A percentile compares a stretch with the other conserved stretches of the same genome.
phyloP scores from a whole-genome alignment of 371 early-diverging fungal species.

The Mucor irregularis region DNA sequence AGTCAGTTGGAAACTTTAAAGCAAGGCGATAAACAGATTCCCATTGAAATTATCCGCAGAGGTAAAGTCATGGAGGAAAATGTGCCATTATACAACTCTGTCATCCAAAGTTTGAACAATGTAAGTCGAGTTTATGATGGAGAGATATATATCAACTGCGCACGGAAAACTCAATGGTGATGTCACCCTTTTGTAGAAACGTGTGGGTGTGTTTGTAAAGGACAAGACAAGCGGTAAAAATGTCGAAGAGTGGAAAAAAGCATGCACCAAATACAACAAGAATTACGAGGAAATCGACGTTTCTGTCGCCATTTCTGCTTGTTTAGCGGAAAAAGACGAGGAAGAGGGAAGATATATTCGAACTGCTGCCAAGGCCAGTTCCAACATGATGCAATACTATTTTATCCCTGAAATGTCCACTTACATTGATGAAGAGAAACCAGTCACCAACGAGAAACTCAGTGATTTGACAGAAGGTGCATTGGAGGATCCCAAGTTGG shows the following conservation, averaged over 20 bases:
- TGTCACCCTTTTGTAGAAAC: conserved; percentile 44
- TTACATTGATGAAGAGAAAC: conserved; percentile 86
- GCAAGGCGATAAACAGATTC: conserved; percentile 56
- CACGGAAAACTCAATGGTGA: neutral
- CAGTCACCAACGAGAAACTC: conserved; percentile 87
- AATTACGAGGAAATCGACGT: conserved; percentile 74
- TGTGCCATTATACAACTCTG: conserved; percentile 54
- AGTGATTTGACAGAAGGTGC: conserved; percentile 74
- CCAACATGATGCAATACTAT: conserved; percentile 80
- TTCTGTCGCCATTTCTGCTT: conserved; percentile 66
- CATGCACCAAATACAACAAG: conserved; percentile 46
- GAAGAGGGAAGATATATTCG: conserved; percentile 78
- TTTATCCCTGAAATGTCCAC: conserved; percentile 84
- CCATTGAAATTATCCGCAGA: conserved; percentile 75
- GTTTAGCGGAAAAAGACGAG: conserved; percentile 88
- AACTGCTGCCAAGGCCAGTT: conserved; percentile 74
- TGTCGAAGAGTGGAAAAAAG: conserved; percentile 77
- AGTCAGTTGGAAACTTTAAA: conserved; percentile 43
- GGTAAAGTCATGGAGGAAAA: conserved; percentile 74
- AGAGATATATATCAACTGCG: neutral
- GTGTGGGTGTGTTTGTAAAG: conserved; percentile 78
- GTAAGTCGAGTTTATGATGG: conserved; percentile 16
- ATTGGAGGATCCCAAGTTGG: conserved; percentile 69
- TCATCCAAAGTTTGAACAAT: conserved; percentile 47
- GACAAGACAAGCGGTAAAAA: conserved; percentile 81